Conservation (phyloP, 495 filamentous ascomycete genomes). For the Tetracladium setigerum region DNA sequence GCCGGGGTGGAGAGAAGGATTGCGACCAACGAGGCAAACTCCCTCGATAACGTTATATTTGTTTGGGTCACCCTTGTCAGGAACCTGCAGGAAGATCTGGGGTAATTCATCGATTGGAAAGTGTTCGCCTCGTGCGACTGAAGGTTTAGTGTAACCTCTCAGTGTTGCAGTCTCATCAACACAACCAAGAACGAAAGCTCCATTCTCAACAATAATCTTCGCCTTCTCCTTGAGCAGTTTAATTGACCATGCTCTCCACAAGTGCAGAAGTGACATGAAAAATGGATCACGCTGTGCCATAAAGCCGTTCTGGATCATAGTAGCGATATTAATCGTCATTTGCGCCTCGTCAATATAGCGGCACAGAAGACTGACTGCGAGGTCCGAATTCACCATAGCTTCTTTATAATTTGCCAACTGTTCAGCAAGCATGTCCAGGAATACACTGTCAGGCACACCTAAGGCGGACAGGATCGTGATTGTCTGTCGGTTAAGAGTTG, state of each 20-base stretch:
- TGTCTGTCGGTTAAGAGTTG: conserved; percentile 81
- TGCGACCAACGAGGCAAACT: conserved; percentile 77
- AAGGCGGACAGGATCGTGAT: conserved; percentile 76
- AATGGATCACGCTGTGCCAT: conserved; percentile 71
- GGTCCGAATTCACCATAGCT: conserved; percentile 55
- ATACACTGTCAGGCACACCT: conserved; percentile 61
- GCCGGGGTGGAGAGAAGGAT: conserved; percentile 90
- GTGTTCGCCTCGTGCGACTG: conserved; percentile 10
- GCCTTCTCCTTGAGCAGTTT: conserved; percentile 91
- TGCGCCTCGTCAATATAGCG: conserved; percentile 82
- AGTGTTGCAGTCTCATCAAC: conserved; percentile 77
- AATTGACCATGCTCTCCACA: conserved; percentile 79
- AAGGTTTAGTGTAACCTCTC: conserved; percentile 52
- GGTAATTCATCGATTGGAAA: conserved; percentile 48
- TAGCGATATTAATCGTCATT: conserved; percentile 62
- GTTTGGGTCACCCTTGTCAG: conserved; percentile 37
- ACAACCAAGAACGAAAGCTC: conserved; percentile 84
- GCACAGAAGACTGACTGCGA: conserved; percentile 58
- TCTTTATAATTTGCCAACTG: conserved; percentile 58
- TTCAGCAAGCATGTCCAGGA: conserved; percentile 54
- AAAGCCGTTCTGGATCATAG: conserved; percentile 75
- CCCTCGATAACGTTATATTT: conserved; percentile 62
- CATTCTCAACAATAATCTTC: conserved; percentile 68
- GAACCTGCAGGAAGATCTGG: conserved; percentile 83
- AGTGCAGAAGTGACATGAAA: conserved; percentile 58